These are phyloP conservation scores for Globisporangium echinulatum DNA, from an alignment of 352 stramenopile species.

Conservation along the genomic window DNA sequence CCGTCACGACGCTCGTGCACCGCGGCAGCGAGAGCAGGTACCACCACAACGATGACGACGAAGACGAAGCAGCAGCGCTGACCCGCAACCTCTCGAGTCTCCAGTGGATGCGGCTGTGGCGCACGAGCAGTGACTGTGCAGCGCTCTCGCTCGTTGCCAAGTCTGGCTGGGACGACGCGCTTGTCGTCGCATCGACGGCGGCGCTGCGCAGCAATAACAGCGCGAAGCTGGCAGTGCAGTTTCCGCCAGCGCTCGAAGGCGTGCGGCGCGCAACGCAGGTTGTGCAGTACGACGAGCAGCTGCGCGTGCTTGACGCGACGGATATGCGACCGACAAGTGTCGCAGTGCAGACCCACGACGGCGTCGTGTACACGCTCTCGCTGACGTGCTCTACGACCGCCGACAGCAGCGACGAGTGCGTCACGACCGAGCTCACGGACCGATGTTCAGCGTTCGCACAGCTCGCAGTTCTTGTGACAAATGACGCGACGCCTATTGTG, in stretches of 20 bases:
- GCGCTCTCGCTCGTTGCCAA: slow-evolving; percentile 27
- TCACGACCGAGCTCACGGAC: slow-evolving; percentile 8
- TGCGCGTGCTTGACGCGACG: not conserved
- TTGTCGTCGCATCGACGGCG: slow-evolving; percentile 11
- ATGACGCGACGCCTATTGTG: not conserved
- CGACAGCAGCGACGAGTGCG: slow-evolving; percentile 1
- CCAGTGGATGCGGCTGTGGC: slow-evolving; percentile 24
- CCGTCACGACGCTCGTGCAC: slow-evolving; percentile 2
- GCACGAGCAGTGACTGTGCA: not conserved
- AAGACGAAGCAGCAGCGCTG: not conserved
- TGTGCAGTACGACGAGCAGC: not conserved
- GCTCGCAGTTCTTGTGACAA: slow-evolving; percentile 18
- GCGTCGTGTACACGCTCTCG: slow-evolving; percentile 24
- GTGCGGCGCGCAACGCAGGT: slow-evolving; percentile 9
- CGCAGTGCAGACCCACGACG: slow-evolving; percentile 36
- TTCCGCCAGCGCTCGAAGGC: slow-evolving; percentile 11
- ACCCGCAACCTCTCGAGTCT: slow-evolving; percentile 18
- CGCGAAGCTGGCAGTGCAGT: not conserved
- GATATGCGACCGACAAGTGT: not conserved
- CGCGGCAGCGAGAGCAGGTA: not conserved
- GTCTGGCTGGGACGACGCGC: slow-evolving; percentile 19
- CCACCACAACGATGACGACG: not conserved
- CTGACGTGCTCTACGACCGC: not conserved
- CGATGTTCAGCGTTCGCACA: slow-evolving; percentile 30
- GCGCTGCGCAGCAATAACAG: not conserved